Percentiles rank a stretch among this genome's conserved stretches.
Evolutionary conservation across 495 filamentous ascomycete genomes (phyloP).

Genomic region (Letharia lupina): DNA sequence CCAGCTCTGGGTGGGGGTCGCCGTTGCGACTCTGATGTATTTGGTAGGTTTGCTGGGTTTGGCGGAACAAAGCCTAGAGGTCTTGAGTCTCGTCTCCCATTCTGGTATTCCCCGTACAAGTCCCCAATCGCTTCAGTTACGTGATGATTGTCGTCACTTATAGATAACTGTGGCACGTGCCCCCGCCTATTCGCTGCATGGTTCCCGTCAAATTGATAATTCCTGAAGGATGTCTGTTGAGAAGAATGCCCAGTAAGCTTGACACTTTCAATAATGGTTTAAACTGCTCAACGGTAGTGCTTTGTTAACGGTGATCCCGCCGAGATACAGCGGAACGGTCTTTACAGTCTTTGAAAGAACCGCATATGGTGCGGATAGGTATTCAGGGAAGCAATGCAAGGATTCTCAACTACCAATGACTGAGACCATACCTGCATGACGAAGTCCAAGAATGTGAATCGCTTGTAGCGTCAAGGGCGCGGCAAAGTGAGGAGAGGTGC

Average conservation of each 20-base stretch:
- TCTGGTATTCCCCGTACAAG: conserved; percentile 83
- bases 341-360: neutral
- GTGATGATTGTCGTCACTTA: conserved; percentile 82
- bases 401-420: neutral
- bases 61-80: conserved; percentile 58
- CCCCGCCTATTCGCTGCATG: conserved; percentile 47
- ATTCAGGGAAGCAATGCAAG: conserved; percentile 1
- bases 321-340: neutral
- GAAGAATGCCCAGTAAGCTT: conserved; percentile 10
- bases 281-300: neutral
- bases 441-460: conserved; percentile 9
- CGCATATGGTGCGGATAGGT: neutral
- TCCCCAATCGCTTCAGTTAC: conserved; percentile 96
- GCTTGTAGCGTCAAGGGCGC: conserved; percentile 8
- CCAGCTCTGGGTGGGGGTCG: conserved; percentile 35
- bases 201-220: conserved; percentile 46
- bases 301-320: neutral
- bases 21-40: conserved; percentile 21
- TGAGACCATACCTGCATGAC: conserved; percentile 19
- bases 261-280: neutral
- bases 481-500: conserved; percentile 1
- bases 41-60: conserved; percentile 34
- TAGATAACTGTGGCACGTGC: conserved; percentile 59
- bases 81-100: conserved; percentile 48
- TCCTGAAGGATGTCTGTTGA: conserved; percentile 44